Base-by-base conservation (phyloP, 208 protist genomes). In the Trypanosoma conorhini region DNA sequence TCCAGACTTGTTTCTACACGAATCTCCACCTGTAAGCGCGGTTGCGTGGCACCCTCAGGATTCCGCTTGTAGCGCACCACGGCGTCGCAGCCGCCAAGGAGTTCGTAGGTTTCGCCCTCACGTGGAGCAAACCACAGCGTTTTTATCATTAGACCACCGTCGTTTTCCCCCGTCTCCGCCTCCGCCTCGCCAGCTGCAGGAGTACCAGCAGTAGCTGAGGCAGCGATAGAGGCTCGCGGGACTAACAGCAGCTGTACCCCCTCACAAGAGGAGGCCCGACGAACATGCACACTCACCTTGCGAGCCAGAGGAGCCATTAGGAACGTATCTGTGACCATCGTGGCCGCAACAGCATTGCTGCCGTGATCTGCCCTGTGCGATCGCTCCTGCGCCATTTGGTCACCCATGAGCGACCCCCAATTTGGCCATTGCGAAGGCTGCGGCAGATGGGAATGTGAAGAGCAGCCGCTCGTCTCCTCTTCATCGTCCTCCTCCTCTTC, bases 21-120 rank as follows among this genome's bases (percentile, higher is more conserved):
- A 9, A 90, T 59, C 38, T 87, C 85, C 2, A 76, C 82, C 21
- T 74, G 44, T 19, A 87, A 66, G 19, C 62, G 46, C 30, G 67
- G 31, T 15, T 52, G 26, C 17, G 50, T 9, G 26, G 67, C 38
- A 51, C 61, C 63, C 15, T 74, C 64, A 8, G 67, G 9, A 52
- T 40, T 44, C 33, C 58, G 35, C 10, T 19, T 42, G 50, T 70
- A 72, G 55, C 51, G 71, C 56, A 73, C 22, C 12, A 72, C 42
- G 35, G 38, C 48, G 51, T 63, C 54, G 30, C 68, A 74, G 44
- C 62, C 59, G n/a, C 46, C 76, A 54, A 35, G 38, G 31, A 73
- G 17, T 48, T 72, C 60, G 56, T 67, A 66, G 42, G 51, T 71
- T 19, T 59, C 69, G 44, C 64, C 77, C n/a, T 78, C 77, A 57